phyloP scores from a whole-genome alignment of 2,329 filamentous ascomycete species.

The Pseudogymnoascus sp. region DNA sequence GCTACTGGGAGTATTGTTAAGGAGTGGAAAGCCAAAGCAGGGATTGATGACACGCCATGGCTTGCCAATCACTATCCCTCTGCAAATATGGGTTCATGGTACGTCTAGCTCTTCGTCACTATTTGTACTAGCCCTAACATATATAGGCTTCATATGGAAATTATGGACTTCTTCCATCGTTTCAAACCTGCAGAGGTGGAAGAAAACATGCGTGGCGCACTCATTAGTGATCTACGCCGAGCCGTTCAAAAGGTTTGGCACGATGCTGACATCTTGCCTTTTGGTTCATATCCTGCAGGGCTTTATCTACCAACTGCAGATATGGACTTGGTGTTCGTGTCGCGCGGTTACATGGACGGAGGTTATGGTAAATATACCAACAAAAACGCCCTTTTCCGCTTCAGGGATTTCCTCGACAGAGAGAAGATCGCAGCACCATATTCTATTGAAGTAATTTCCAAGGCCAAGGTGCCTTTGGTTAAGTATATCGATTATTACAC shows the following conservation, averaged over 20 bases:
- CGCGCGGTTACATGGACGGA: constrained; percentile 49
- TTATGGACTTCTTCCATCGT: constrained; percentile 81
- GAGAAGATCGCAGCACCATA: constrained; percentile 50
- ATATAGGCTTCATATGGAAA: constrained; percentile 75
- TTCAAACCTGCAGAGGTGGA: constrained; percentile 74
- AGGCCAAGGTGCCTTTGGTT: constrained; percentile 82
- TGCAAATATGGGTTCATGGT: constrained; percentile 51
- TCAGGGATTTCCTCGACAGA: constrained; percentile 53
- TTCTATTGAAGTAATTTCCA: constrained; percentile 60
- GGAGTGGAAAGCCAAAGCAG: constrained; percentile 35
- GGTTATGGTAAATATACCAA: constrained; percentile 37
- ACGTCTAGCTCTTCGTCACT: constrained; percentile 25
- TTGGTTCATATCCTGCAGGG: constrained; percentile 91
- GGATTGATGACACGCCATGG: constrained; percentile 56
- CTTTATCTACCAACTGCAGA: constrained; percentile 72
- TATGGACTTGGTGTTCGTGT: constrained; percentile 85
- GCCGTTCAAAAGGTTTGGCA: constrained; percentile 52
- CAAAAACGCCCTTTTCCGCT: constrained; percentile 45
- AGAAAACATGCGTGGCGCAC: constrained; percentile 61
- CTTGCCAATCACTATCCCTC: constrained; percentile 48
- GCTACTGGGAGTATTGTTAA: constrained; percentile 30
- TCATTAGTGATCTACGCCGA: constrained; percentile 62
- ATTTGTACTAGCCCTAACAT: constrained; percentile 14
- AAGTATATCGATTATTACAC: constrained; percentile 80
- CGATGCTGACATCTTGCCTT: constrained; percentile 61